Conservation (phyloP, 2,329 filamentous ascomycete genomes). For the Aspergillus spinulosporus region DNA sequence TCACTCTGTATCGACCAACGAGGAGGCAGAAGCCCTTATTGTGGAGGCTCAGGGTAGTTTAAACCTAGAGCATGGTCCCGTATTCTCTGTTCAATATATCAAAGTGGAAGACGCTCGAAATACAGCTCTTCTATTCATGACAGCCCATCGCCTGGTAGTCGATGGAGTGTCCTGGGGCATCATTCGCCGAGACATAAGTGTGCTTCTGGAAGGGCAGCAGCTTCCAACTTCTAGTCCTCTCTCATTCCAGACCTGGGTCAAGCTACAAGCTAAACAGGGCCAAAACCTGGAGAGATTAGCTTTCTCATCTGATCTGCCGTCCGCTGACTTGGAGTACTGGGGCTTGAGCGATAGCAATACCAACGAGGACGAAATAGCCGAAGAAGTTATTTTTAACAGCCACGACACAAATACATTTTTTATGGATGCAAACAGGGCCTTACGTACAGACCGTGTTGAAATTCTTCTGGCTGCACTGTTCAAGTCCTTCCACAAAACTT, state of each 20-base stretch:
- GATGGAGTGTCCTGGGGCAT: slow-evolving; percentile 7
- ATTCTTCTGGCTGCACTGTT: slow-evolving; percentile 4
- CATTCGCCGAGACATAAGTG: slow-evolving; percentile 1
- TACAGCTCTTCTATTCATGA: not conserved
- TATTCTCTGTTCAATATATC: slow-evolving; percentile 1
- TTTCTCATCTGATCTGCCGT: not conserved
- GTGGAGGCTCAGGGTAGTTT: not conserved
- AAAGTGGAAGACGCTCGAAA: not conserved
- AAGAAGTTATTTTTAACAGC: not conserved
- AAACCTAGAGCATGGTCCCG: slow-evolving; percentile 1
- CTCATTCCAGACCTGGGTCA: not conserved
- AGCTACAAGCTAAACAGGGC: not conserved
- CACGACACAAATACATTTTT: not conserved
- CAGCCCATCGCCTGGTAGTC: slow-evolving; percentile 3
- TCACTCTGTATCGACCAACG: not conserved
- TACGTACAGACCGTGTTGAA: slow-evolving; percentile 4
- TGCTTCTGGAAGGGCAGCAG: not conserved
- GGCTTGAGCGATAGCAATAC: not conserved
- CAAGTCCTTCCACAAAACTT: not conserved
- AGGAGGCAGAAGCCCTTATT: slow-evolving; percentile 2
- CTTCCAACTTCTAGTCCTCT: not conserved
- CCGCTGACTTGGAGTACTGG: not conserved
- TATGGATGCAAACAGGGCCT: not conserved
- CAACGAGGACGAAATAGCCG: not conserved
- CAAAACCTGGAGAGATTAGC: not conserved